Conservation (phyloP, 352 stramenopile genomes). For the Pythium dissimile region DNA sequence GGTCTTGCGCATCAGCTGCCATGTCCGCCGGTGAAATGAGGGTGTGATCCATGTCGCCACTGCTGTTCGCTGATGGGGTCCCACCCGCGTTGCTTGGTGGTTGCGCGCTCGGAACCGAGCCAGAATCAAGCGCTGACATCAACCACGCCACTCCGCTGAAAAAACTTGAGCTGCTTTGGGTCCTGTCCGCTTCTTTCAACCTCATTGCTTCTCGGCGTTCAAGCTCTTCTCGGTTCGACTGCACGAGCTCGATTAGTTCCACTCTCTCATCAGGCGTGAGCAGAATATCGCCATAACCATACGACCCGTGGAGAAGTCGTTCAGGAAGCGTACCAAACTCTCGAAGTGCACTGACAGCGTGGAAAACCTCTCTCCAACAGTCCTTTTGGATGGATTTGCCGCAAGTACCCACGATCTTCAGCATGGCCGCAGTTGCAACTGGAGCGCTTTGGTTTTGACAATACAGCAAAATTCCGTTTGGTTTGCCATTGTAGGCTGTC, state of each 20-base stretch:
- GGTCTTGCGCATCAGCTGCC: constrained; percentile 6
- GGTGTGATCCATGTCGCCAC: background rate
- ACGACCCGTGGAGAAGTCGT: constrained; percentile 32
- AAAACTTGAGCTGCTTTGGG: constrained; percentile 34
- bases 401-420: constrained; percentile 67
- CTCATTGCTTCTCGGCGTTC: constrained; percentile 42
- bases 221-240: constrained; percentile 53
- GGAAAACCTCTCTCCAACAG: constrained; percentile 67
- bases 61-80: background rate
- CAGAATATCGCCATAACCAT: constrained; percentile 6
- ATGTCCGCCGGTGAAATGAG: constrained; percentile 4
- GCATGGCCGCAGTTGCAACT: constrained; percentile 59
- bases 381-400: constrained; percentile 43
- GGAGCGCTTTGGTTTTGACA: constrained; percentile 68
- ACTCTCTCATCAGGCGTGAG: constrained; percentile 44
- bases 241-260: constrained; percentile 57
- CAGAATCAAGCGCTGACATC: constrained; percentile 57
- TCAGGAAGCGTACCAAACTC: constrained; percentile 62
- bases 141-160: constrained; percentile 76
- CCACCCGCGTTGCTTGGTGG: constrained; percentile 1
- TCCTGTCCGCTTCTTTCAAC: constrained; percentile 27
- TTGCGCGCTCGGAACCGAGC: background rate
- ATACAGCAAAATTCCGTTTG: constrained; percentile 57
- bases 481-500: constrained; percentile 48
- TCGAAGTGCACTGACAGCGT: constrained; percentile 48